Conservation (phyloP, 352 stramenopile species). For the Globisporangium irregulare region DNA sequence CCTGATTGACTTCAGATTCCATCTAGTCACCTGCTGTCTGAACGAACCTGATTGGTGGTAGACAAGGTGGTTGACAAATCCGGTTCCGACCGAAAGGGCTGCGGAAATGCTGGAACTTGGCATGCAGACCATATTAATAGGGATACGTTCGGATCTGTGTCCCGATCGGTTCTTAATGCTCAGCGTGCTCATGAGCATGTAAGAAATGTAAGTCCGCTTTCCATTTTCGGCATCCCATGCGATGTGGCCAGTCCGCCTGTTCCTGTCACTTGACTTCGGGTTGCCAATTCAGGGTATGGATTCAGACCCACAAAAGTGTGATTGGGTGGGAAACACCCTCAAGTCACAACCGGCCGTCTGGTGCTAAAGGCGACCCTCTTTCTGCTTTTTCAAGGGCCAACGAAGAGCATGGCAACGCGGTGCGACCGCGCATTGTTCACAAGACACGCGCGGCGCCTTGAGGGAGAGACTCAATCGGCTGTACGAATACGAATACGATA, state of each 20-base stretch:
- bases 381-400: not conserved
- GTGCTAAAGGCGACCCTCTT: not conserved
- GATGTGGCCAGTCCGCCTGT: not conserved
- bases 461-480: not conserved
- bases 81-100: not conserved
- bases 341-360: not conserved
- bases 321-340: not conserved
- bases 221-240: not conserved
- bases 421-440: not conserved
- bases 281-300: not conserved
- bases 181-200: not conserved
- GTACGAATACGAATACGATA: not conserved
- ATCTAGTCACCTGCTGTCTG: too few species aligned
- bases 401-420: not conserved
- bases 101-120: not conserved
- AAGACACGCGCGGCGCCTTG: not conserved
- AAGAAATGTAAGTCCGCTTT: too few species aligned
- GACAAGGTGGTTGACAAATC: not conserved
- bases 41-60: not conserved
- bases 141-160: not conserved
- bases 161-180: not conserved
- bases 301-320: not conserved
- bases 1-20: too few species aligned
- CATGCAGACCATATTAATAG: not conserved
- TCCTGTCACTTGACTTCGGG: not conserved